Conservation (phyloP, 176 grass and related monocot genomes). For the Eragrostis curvula region DNA sequence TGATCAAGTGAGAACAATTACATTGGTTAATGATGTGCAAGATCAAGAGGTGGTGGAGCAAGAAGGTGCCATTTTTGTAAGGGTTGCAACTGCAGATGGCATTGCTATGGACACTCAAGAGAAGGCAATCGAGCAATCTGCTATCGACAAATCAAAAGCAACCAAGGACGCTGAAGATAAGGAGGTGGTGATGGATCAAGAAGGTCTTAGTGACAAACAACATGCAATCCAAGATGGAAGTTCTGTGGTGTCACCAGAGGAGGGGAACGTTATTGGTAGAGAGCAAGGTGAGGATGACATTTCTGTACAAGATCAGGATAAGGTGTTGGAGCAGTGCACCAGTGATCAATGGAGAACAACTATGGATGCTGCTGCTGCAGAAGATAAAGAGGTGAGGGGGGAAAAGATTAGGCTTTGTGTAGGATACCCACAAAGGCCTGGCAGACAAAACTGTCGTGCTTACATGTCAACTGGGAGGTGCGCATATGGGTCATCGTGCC, state of each 20-base stretch:
- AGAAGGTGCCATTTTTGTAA: neutral
- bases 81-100: neutral
- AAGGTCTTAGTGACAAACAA: neutral
- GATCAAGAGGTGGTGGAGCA: constrained; percentile 7
- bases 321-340: constrained; percentile 15
- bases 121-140: neutral
- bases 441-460: constrained; percentile 48
- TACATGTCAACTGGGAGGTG: constrained; percentile 59
- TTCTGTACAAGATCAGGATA: neutral
- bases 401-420: constrained; percentile 38
- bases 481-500: constrained; percentile 48
- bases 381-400: constrained; percentile 27
- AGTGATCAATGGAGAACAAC: constrained; percentile 24
- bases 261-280: neutral
- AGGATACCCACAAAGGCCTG: constrained; percentile 59
- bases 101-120: constrained; percentile 12
- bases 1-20: neutral
- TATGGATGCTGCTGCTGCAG: neutral
- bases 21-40: neutral
- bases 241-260: neutral
- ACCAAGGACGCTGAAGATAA: neutral
- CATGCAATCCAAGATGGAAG: neutral
- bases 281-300: constrained; percentile 26
- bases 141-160: neutral
- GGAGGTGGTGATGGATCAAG: neutral